phyloP scores from a whole-genome alignment of 768 basidiomycete genomes.

The Naematelia encephala region DNA sequence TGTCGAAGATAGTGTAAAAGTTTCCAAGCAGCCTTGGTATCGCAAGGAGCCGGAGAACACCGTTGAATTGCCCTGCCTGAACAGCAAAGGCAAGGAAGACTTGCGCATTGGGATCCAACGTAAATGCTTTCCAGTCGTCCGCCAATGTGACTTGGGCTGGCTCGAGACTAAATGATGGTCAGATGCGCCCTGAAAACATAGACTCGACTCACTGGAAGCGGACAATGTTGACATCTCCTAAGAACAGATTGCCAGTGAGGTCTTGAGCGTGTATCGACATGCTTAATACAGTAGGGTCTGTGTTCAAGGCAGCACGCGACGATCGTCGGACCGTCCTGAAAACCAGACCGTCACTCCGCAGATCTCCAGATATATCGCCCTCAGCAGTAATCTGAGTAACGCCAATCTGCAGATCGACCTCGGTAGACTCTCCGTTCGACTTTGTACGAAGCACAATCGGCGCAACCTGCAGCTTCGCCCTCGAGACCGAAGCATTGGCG shows the following conservation, averaged over 20 bases:
- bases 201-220: conserved; percentile 34
- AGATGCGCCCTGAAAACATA: not conserved
- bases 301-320: conserved; percentile 17
- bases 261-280: conserved; percentile 37
- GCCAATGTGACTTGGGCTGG: conserved; percentile 38
- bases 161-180: conserved; percentile 22
- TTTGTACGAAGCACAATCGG: conserved; percentile 65
- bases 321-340: conserved; percentile 38
- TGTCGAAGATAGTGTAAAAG: conserved; percentile 31
- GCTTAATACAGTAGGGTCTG: conserved; percentile 33
- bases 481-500: conserved; percentile 78
- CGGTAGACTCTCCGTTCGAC: conserved; percentile 61
- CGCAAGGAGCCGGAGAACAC: conserved; percentile 39
- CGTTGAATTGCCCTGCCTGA: conserved; percentile 40
- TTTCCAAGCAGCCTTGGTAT: conserved; percentile 39
- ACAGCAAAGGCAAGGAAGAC: conserved; percentile 45
- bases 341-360: conserved; percentile 29
- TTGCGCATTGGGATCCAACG: conserved; percentile 15
- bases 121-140: conserved; percentile 46
- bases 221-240: conserved; percentile 34
- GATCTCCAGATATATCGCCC: conserved; percentile 43
- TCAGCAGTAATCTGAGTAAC: conserved; percentile 58
- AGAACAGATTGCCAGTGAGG: conserved; percentile 28
- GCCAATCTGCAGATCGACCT: conserved; percentile 63
- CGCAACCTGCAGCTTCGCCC: conserved; percentile 63